Base-by-base conservation (phyloP, 192 early-diverging fungal species). In the Backusella parvicylindrica region DNA sequence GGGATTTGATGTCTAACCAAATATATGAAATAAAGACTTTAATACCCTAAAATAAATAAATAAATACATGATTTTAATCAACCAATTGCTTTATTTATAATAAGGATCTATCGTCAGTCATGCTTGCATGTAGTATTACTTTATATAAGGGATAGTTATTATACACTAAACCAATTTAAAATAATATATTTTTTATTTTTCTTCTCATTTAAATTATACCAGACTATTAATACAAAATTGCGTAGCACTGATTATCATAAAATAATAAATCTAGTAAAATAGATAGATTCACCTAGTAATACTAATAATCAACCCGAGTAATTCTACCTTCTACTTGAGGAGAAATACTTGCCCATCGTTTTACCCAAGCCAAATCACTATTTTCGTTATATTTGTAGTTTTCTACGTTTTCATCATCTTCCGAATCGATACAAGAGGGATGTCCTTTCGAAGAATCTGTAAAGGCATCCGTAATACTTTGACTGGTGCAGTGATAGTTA, bases 281-380 rank as follows among this genome's bases (percentile, higher is more conserved):
- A 47, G 43, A 47, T 47, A 7, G 18, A n/a, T n/a, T 5, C 43
- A n/a, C 6, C 18, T n/a, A 30, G 2, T 12, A 13, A 28, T 60
- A n/a, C 28, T 47, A 70, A 41, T 70, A 70, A 47, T 47, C 40
- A n/a, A 72, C 71, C 26, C 71, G 71, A 26, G 73, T 66, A 67
- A 91, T 91, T 33, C 89, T 83, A 30, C 85, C 89, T 35, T 89
- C 88, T 23, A 84, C 73, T 16, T 74, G 60, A 5, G 89, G 89
- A 32, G 83, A 77, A 18, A 91, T 81, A 63, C 84, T 86, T 11
- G 87, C 88, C 88, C 88, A 91, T 60, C 75, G 75, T n/a, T 83
- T 80, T 6, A 89, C 23, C 74, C 87, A 80, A 3, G 49, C 28
- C 15, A 26, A 11, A 36, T 72, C 71, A n/a, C 21, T 33, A 12